phyloP scores from a whole-genome alignment of 345 rosid genomes.

The Lagerstroemia speciosa region DNA sequence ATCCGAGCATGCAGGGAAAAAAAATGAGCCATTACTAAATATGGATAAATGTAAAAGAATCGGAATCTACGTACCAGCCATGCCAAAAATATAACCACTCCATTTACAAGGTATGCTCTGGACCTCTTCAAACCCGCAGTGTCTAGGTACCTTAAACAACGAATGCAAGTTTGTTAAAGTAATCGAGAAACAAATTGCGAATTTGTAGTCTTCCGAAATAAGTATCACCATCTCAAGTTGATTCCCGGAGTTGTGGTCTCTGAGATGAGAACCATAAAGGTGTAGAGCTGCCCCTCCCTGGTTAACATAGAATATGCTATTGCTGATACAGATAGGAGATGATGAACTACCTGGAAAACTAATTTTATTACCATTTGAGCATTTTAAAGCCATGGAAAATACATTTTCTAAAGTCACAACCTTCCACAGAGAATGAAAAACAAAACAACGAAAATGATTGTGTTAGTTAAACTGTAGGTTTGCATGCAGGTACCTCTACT shows the following conservation, averaged over 20 bases:
- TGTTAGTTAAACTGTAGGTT: background rate
- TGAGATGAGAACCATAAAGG: constrained; percentile 50
- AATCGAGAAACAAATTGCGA: background rate
- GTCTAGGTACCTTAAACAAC: constrained; percentile 42
- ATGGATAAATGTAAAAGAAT: background rate
- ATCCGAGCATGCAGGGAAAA: background rate
- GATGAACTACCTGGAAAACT: constrained; percentile 42
- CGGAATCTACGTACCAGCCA: constrained; percentile 38
- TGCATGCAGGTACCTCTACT: background rate
- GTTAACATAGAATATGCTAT: constrained; percentile 48
- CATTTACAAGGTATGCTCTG: constrained; percentile 41
- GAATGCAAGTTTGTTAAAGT: background rate
- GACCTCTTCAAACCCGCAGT: constrained; percentile 51
- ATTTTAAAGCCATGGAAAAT: background rate
- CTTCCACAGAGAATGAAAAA: background rate
- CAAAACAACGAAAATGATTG: background rate
- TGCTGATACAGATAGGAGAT: constrained; percentile 31
- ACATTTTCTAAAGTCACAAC: background rate
- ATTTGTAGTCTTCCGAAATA: background rate
- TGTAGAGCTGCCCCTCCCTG: constrained; percentile 47
- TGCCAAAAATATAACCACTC: constrained; percentile 39
- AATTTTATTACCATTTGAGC: background rate
- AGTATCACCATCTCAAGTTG: constrained; percentile 50
- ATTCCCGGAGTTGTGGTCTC: constrained; percentile 55
- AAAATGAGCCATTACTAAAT: background rate